These are phyloP conservation scores for Paecilomyces niveus DNA, from an alignment of 2,329 filamentous ascomycete genomes.

Conservation along the genomic window DNA sequence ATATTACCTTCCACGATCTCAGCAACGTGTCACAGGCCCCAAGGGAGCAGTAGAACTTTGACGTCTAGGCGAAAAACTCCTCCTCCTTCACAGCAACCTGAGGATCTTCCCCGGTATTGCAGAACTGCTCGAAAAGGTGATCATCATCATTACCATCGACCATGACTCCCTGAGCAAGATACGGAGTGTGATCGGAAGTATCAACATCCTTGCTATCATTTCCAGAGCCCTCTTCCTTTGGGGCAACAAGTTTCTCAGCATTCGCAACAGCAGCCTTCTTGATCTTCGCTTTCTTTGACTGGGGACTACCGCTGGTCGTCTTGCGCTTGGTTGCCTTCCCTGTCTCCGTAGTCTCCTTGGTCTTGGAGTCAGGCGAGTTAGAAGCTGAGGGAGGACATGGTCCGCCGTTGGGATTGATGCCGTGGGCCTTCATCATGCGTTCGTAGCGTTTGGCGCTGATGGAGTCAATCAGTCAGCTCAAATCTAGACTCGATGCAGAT, in stretches of 20 bases:
- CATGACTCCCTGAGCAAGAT: neutral
- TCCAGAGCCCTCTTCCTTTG: neutral
- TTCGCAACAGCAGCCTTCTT: conserved; percentile 7
- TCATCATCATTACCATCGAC: neutral
- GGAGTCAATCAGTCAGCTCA: neutral
- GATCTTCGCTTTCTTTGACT: conserved; percentile 16
- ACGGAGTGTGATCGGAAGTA: neutral
- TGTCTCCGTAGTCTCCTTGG: conserved; percentile 7
- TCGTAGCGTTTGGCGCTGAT: conserved; percentile 61
- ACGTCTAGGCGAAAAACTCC: neutral
- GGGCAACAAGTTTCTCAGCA: conserved; percentile 6
- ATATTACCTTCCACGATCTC: neutral
- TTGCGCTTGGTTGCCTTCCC: conserved; percentile 10
- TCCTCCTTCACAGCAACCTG: neutral
- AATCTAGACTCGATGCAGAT: neutral
- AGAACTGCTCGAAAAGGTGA: conserved; percentile 7
- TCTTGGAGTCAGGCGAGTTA: neutral
- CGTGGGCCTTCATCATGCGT: conserved; percentile 56
- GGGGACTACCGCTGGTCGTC: neutral
- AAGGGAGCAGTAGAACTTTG: neutral
- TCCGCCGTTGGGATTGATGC: conserved; percentile 30
- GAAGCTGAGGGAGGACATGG: neutral
- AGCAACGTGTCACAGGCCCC: neutral
- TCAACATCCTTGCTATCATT: conserved; percentile 1
- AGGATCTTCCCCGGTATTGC: neutral